Percentiles rank a stretch among this genome's conserved stretches.
phyloP scores from a whole-genome alignment of 2,329 filamentous ascomycete species.

The Paecilomyces variotii region DNA sequence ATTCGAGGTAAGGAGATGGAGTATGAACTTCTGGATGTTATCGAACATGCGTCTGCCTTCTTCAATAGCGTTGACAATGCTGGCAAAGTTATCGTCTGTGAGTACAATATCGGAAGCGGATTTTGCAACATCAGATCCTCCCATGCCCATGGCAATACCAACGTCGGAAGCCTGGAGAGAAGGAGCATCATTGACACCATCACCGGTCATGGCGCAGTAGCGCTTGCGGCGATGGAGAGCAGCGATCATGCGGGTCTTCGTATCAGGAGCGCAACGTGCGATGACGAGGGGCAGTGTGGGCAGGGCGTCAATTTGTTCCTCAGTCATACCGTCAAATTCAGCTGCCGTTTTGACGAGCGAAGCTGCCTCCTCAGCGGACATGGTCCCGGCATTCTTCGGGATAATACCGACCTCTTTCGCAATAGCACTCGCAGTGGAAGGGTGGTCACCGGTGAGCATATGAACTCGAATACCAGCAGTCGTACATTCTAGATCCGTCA shows the following conservation, averaged over 20 bases:
- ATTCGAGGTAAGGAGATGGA: constrained; percentile 71
- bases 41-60: constrained; percentile 80
- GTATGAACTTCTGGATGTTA: constrained; percentile 81
- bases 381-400: constrained; percentile 35
- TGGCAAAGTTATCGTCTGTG: constrained; percentile 81
- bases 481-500: constrained; percentile 33
- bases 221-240: constrained; percentile 68
- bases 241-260: constrained; percentile 87
- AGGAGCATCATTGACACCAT: constrained; percentile 80
- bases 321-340: constrained; percentile 47
- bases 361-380: constrained; percentile 39
- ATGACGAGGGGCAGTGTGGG: constrained; percentile 72
- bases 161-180: constrained; percentile 75
- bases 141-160: constrained; percentile 81
- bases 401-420: constrained; percentile 52
- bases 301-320: constrained; percentile 54
- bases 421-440: constrained; percentile 49
- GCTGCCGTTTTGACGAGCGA: constrained; percentile 48
- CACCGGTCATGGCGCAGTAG: constrained; percentile 82
- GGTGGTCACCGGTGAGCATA: constrained; percentile 52
- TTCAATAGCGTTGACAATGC: constrained; percentile 73
- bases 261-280: constrained; percentile 74
- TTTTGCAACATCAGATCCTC: constrained; percentile 78
- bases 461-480: constrained; percentile 50
- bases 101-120: constrained; percentile 56